Conservation (phyloP, 805 yeast genomes). For the Metschnikowia lachancei region DNA sequence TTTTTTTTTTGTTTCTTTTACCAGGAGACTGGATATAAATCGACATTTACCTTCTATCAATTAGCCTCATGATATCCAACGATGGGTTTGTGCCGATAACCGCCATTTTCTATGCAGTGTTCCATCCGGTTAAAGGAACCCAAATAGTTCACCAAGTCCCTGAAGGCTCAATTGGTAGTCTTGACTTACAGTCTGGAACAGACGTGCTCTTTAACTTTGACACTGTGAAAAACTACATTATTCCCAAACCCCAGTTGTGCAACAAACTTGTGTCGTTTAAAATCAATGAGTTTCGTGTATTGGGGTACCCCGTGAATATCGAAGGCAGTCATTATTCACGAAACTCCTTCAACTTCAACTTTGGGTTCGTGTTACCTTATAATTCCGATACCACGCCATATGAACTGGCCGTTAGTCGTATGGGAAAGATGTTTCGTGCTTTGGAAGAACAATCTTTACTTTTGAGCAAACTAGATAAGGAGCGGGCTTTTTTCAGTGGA, state of each 20-base stretch:
- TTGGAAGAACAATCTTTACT: slow-evolving; percentile 85
- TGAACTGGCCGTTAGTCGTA: slow-evolving; percentile 77
- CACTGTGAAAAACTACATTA: slow-evolving; percentile 81
- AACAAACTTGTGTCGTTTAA: slow-evolving; percentile 75
- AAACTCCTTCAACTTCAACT: slow-evolving; percentile 88
- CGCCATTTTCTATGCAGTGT: slow-evolving; percentile 85
- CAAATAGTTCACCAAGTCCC: slow-evolving; percentile 91
- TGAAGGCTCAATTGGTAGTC: slow-evolving; percentile 51
- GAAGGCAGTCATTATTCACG: slow-evolving; percentile 75
- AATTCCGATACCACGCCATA: slow-evolving; percentile 80
- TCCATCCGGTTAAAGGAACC: slow-evolving; percentile 95
- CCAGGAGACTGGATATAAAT: neutral
- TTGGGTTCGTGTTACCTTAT: slow-evolving; percentile 86
- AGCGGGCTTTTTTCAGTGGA: slow-evolving; percentile 37
- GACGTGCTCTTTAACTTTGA: slow-evolving; percentile 66
- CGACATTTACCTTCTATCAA: neutral
- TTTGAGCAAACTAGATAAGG: slow-evolving; percentile 51
- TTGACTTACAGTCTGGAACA: slow-evolving; percentile 8
- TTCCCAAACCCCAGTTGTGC: slow-evolving; percentile 91
- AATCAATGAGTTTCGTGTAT: slow-evolving; percentile 63
- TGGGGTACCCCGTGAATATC: slow-evolving; percentile 88
- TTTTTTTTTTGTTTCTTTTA: neutral
- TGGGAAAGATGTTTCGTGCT: slow-evolving; percentile 86
- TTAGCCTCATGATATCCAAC: slow-evolving; percentile 27
- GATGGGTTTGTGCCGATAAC: slow-evolving; percentile 85